Base-by-base conservation (phyloP, 2,329 filamentous ascomycete genomes). In the Neopestalotiopsis sp. region DNA sequence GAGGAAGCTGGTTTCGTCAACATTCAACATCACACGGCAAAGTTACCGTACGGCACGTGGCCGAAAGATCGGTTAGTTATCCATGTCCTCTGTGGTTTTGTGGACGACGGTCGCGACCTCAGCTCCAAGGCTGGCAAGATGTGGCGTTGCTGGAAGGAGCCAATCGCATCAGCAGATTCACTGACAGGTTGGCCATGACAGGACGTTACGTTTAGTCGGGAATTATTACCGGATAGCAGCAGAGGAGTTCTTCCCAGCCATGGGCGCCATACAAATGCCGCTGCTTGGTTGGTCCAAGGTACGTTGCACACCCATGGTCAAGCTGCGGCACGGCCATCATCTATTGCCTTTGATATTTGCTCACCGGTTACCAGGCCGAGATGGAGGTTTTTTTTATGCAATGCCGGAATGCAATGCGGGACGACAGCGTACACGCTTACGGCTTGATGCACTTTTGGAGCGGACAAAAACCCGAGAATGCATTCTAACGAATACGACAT, bases 371-470 rank as follows among this genome's bases (percentile, higher is more conserved):
- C 62, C 65, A 73, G 40, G 69, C 74, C 20, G 69, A 77, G 59
- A 77, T 76, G 57, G 74, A 75, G 65, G 72, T 73, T 24, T 74
- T 75, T 59, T 79, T 77, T 42, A 73, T 71, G 30, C 67, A 74
- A 49, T 76, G 74, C 40, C 71, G 73, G 13, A 71, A 72, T 53
- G 71, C 69, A 1, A 78, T 76, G 77, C 71, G 73, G 64, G 76
- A 77, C 45, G 72, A 73, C 12, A 63, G 72, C 62, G 76, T 78
- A 28, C 76, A 78, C 34, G 76, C 76, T 10, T 78, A 79, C 61
- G 72, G 79, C 13, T 79, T 80, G 72, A 82, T 83, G 81, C 80
- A 82, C 64, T 82, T 83, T 61, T 83, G 81, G 81, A 82, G 80
- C 42, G 81, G 78, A 1, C 81, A 83, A 72, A 82, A 81, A 67